phyloP scores from a whole-genome alignment of 306 rosid genomes.

The Rosa persica region DNA sequence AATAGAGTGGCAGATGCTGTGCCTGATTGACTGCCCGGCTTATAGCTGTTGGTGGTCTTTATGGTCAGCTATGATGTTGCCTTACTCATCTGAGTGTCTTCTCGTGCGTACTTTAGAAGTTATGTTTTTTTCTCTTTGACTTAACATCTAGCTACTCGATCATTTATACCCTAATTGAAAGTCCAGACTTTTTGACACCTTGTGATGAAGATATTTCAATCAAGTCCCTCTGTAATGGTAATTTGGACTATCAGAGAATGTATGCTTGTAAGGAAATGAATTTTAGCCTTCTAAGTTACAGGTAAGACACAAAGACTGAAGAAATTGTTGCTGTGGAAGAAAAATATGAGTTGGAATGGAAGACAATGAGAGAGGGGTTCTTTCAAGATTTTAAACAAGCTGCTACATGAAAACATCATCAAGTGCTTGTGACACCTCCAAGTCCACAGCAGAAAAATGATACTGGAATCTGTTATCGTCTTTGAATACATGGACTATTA shows the following conservation, averaged over 20 bases:
- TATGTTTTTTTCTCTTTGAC: neutral
- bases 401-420: neutral
- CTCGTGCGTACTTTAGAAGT: neutral
- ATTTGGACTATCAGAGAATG: neutral
- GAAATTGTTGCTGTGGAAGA: neutral
- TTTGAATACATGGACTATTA: constrained; percentile 43
- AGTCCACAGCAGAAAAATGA: too few species aligned
- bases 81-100: constrained; percentile 16
- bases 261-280: neutral
- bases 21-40: constrained; percentile 3
- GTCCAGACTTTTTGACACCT: neutral
- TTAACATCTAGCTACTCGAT: neutral
- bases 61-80: constrained; percentile 7
- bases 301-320: neutral
- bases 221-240: neutral
- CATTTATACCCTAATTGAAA: neutral
- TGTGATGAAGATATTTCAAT: neutral
- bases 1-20: constrained; percentile 13
- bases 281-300: neutral
- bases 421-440: too few species aligned
- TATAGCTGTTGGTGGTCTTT: neutral
- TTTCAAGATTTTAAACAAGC: neutral
- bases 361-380: neutral
- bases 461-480: too few species aligned
- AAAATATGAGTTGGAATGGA: neutral